Base-by-base conservation (phyloP, 495 filamentous ascomycete genomes). In the Penicillium silybi region DNA sequence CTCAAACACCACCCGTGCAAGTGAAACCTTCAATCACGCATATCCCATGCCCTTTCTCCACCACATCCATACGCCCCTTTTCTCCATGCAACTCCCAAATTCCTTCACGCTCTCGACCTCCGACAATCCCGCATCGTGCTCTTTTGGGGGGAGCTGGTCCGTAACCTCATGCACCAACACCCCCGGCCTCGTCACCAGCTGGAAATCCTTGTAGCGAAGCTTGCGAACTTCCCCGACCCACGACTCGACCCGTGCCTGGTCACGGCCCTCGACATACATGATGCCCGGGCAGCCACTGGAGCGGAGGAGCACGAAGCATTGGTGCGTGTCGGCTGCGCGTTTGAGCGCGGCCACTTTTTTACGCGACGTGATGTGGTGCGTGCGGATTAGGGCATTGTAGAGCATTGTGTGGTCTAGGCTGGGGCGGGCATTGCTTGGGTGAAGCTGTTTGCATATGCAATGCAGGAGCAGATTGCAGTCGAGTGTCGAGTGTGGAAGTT, bases 311-410 rank as follows among this genome's bases (percentile, higher is more conserved):
- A 82, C 85, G 27, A 75, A 77, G 61, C 82, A 79, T 52, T 74
- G 63, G 56, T 77, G 67, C 13, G 75, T 66, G 35, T 77, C 69
- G 3, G 87, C 83, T 4, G 85, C 83, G 46, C 82, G 80, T 58
- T 80, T 82, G 18, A 90, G 72, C 11, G 77, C 76, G 10, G 79
- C 75, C 16, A 91, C 79, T 63, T 91, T 91, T 51, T 88, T 88
- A 41, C 87, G 86, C 9, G 86, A 89, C 22, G 86, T 89, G 65
- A 91, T 90, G 69, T 90, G 87, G 63, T 91, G 87, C 4, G 87
- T 90, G 35, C 85, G 78, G 32, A 91, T 88, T 43, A 91, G 68
- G 20, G 86, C 81, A 53, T 82, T 77, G 57, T 74, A 82, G 39
- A 59, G 53, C 64, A 66, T 67, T 53, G 2, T 44, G 20, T 6